phyloP scores from a whole-genome alignment of 805 yeast species.

The Wickerhamiella parazyma region DNA sequence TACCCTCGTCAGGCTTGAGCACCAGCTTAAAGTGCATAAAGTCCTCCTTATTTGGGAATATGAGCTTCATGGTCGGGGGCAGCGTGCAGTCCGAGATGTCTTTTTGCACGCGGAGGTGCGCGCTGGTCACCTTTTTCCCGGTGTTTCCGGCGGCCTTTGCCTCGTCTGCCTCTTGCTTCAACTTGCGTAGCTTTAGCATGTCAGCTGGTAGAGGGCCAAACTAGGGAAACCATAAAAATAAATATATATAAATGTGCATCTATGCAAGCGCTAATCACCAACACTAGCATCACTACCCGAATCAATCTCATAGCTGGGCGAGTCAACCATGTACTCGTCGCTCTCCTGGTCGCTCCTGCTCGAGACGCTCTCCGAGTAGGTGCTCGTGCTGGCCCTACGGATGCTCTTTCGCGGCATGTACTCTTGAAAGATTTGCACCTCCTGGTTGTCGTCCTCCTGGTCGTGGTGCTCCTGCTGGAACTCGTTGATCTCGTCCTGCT shows the following conservation, averaged over 20 bases:
- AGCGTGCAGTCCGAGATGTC: slow-evolving; percentile 49
- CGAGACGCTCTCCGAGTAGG: slow-evolving; percentile 5
- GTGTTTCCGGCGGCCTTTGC: slow-evolving; percentile 26
- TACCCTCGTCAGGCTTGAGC: slow-evolving; percentile 59
- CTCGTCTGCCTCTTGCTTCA: slow-evolving; percentile 44
- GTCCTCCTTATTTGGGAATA: slow-evolving; percentile 39
- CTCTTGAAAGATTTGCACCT: slow-evolving; percentile 5
- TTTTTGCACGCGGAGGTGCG: slow-evolving; percentile 63
- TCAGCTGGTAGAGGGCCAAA: background rate
- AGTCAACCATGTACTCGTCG: background rate
- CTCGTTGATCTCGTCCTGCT: slow-evolving; percentile 37
- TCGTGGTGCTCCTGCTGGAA: slow-evolving; percentile 1
- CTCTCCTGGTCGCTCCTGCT: background rate
- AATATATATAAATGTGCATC: no score
- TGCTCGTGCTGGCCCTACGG: slow-evolving; percentile 4
- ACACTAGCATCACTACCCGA: background rate
- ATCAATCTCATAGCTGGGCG: background rate
- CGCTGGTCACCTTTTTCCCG: slow-evolving; percentile 36
- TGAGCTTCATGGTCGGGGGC: slow-evolving; percentile 42
- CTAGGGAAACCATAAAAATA: no score
- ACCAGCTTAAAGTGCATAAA: slow-evolving; percentile 47
- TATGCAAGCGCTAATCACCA: background rate
- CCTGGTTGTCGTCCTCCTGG: background rate
- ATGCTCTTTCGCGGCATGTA: background rate
- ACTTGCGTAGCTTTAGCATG: slow-evolving; percentile 43